Conservation (phyloP, 2,329 filamentous ascomycete species). For the Arthrobotrys pseudoclavata region DNA sequence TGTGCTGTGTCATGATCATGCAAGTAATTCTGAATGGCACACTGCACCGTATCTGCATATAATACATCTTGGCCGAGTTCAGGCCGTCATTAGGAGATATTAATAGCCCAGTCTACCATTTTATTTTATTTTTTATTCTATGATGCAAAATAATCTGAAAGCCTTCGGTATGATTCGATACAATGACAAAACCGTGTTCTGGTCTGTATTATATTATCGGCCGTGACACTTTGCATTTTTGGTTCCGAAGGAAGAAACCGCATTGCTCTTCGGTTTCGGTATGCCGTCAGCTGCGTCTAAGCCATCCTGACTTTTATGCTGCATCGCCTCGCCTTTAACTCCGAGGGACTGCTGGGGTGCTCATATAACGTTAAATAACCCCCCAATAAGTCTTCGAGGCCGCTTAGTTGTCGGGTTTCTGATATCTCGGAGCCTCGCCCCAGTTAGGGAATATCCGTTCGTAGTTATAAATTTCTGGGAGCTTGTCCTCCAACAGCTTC, state of each 20-base stretch:
- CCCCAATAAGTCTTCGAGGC: background rate
- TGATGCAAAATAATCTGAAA: background rate
- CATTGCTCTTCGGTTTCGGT: constrained; percentile 14
- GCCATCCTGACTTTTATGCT: constrained; percentile 1
- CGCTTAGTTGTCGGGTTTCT: constrained; percentile 4
- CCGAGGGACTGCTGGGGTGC: background rate
- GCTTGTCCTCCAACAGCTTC: constrained; percentile 69
- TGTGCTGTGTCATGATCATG: background rate
- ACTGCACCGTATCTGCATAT: background rate
- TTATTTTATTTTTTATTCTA: background rate
- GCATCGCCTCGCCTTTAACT: background rate
- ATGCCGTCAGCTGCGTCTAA: constrained; percentile 21
- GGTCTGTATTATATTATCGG: background rate
- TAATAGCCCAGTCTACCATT: background rate
- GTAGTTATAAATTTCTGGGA: constrained; percentile 72
- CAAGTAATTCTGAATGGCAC: background rate
- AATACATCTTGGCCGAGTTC: background rate
- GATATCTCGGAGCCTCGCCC: constrained; percentile 67
- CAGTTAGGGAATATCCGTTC: constrained; percentile 72
- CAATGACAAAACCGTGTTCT: background rate
- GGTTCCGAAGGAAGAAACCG: constrained; percentile 8
- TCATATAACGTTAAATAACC: background rate
- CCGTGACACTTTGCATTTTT: constrained; percentile 14
- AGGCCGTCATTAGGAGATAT: background rate
- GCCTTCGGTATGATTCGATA: background rate